Conservation (phyloP, 371 early-diverging fungal species). For the Funneliformis caledonium region DNA sequence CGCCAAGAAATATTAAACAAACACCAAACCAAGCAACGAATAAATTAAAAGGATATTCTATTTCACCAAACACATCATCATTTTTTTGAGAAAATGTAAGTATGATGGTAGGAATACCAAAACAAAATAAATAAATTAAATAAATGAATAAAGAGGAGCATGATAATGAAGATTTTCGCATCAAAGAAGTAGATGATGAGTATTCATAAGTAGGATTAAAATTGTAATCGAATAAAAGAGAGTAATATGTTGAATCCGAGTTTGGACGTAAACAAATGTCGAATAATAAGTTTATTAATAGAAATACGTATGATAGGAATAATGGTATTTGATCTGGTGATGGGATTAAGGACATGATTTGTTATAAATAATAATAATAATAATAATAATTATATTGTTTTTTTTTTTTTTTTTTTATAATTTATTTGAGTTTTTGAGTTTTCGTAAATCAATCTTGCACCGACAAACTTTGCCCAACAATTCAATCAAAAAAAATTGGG, state of each 20-base stretch:
- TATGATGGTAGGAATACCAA: neutral
- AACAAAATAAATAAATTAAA: neutral
- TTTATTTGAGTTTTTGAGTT: no score
- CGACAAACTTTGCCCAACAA: no score
- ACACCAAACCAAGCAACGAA: constrained; percentile 4
- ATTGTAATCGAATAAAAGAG: neutral
- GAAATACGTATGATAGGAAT: neutral
- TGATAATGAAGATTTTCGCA: neutral
- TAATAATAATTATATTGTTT: no score
- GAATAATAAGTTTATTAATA: neutral
- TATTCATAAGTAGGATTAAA: neutral
- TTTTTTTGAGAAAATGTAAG: neutral
- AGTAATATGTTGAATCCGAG: neutral
- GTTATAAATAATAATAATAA: neutral
- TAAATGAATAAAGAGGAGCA: neutral
- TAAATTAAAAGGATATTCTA: neutral
- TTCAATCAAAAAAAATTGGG: no score
- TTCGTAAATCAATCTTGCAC: no score
- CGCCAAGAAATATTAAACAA: constrained; percentile 1
- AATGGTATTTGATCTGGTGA: neutral
- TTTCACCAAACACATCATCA: neutral
- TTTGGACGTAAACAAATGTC: neutral
- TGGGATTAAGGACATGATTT: no score
- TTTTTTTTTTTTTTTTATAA: no score
- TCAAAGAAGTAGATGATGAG: neutral